A percentile compares a stretch with the other conserved stretches of the same genome.
Evolutionary conservation across 306 rosid species (phyloP).

Genomic region (Dryas alaskensis): DNA sequence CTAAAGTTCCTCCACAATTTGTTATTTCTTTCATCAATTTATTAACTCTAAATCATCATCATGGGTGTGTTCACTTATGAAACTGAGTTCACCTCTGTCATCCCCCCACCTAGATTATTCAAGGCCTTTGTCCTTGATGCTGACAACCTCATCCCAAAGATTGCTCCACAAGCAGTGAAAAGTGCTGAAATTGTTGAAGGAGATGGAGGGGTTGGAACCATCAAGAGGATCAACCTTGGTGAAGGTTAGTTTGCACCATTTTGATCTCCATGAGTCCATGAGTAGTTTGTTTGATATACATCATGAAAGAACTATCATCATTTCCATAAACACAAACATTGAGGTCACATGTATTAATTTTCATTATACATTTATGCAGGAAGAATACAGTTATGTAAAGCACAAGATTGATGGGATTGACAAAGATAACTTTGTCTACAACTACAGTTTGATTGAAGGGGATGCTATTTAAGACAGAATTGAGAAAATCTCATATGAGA

Average conservation of each 20-base stretch:
- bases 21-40: too few species aligned
- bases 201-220: conserved; percentile 48
- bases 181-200: conserved; percentile 30
- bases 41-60: not conserved
- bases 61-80: conserved; percentile 39
- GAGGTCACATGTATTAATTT: too few species aligned
- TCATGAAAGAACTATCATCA: too few species aligned
- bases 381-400: too few species aligned
- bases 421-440: too few species aligned
- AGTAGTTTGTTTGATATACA: too few species aligned
- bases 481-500: conserved; percentile 32
- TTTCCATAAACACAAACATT: too few species aligned
- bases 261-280: too few species aligned
- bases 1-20: too few species aligned
- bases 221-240: conserved; percentile 26
- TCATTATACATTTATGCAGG: too few species aligned
- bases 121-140: conserved; percentile 34
- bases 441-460: too few species aligned
- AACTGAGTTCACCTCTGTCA: conserved; percentile 4
- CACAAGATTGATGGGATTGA: too few species aligned
- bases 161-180: conserved; percentile 9
- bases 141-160: conserved; percentile 29
- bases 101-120: conserved; percentile 31
- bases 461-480: not conserved
- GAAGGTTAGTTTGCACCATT: conserved; percentile 20